phyloP scores from a whole-genome alignment of 2,329 filamentous ascomycete genomes.

The Botryotinia convoluta region DNA sequence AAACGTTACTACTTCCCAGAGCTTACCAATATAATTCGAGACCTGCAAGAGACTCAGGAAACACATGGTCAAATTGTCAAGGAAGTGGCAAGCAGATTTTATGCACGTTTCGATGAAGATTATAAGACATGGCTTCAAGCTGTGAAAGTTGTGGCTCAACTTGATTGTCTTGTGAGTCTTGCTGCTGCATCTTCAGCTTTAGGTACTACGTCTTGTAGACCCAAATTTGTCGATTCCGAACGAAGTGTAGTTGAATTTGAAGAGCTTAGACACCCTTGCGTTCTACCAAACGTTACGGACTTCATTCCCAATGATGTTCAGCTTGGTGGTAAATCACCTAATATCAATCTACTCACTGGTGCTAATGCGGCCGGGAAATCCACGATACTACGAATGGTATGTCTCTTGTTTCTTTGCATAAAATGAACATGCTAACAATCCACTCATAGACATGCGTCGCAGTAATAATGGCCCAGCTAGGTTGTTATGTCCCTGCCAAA shows the following conservation, averaged over 20 bases:
- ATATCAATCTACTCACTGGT: slow-evolving; percentile 88
- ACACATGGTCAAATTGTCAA: slow-evolving; percentile 88
- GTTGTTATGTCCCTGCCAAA: slow-evolving; percentile 83
- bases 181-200: slow-evolving; percentile 83
- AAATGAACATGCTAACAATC: slow-evolving; percentile 23
- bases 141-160: slow-evolving; percentile 84
- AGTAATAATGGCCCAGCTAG: slow-evolving; percentile 96
- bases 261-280: slow-evolving; percentile 92
- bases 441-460: slow-evolving; percentile 75
- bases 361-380: slow-evolving; percentile 98
- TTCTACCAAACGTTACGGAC: slow-evolving; percentile 82
- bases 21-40: slow-evolving; percentile 75
- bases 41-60: slow-evolving; percentile 91
- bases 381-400: slow-evolving; percentile 88
- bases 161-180: slow-evolving; percentile 92
- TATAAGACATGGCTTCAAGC: slow-evolving; percentile 83
- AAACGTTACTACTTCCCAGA: slow-evolving; percentile 94
- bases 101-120: slow-evolving; percentile 80
- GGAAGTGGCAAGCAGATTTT: slow-evolving; percentile 80
- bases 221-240: slow-evolving; percentile 80
- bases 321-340: slow-evolving; percentile 76
- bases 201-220: slow-evolving; percentile 84
- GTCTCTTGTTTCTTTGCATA: slow-evolving; percentile 32
- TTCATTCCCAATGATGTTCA: slow-evolving; percentile 96
- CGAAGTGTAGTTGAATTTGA: slow-evolving; percentile 87